Base-by-base conservation (phyloP, 2,329 filamentous ascomycete genomes). In the Fusarium luffae region DNA sequence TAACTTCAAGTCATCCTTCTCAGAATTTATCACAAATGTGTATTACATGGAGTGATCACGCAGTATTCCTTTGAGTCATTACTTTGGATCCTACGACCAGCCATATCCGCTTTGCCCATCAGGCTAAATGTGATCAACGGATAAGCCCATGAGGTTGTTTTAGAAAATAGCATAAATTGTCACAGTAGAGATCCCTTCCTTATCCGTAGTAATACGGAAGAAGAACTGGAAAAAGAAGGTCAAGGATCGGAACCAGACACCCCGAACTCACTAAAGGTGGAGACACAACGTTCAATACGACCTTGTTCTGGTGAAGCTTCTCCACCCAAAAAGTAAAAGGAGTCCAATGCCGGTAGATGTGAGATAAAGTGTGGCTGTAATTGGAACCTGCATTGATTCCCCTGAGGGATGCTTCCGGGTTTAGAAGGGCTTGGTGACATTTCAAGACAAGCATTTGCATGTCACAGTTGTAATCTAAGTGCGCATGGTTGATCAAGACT, bases 161-260 rank as follows among this genome's bases (percentile, higher is more conserved):
- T 14, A 23, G 16, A 19, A 34, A 14, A 47, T 23, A 37, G 34
- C 18, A 18, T 28, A 12, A 12, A 11, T 40, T 14, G 40, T 46
- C 28, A 25, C 18, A 19, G 12, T 23, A 40, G 32, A n/a, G 49
- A 52, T 52, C 49, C 49, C 49, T 32, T 23, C 42, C 52, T 65
- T 65, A 51, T 59, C 60, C 40, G 62, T 51, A 42, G 16, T 21
- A 46, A 30, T 37, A 41, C 62, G 62, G 62, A 65, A 42, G 18
- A 27, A 41, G 14, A 16, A 34, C 46, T 42, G 11, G 28, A 63
- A 57, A n/a, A 28, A 59, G 62, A 59, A 65, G 52, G 60, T 63
- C 14, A 12, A 37, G 21, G 21, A 21, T 21, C 59, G 60, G 62
- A 65, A 18, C 27, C 19, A 49, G 48, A 25, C 21, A 43, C 5